Base-by-base conservation (phyloP, 352 stramenopile genomes). In the Phytophthora citricola region DNA sequence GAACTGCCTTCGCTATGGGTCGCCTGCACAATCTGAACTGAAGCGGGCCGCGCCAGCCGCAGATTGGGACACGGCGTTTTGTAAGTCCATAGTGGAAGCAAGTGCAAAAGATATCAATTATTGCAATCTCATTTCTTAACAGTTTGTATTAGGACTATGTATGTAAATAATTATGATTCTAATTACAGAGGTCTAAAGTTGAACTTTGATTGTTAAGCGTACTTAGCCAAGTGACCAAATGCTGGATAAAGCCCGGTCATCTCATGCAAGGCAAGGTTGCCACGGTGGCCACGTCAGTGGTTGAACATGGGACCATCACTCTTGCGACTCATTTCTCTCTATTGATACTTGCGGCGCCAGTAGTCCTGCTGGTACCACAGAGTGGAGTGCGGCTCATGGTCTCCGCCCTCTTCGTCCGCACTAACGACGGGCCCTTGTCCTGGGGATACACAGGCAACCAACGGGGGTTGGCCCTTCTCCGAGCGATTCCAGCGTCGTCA, bases 311-410 rank as follows among this genome's bases (percentile, higher is more conserved):
- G 24, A 36, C 31, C 10, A 36, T 36, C 31, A 36, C 31, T 36
- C 31, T 36, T 36, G 31, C 29, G 5, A 32, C 7, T 32, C 29
- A 6, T 15, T 24, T 38, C 34, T 5, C 12, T 48, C 43, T 67
- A 74, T 55, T 76, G 62, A 53, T 87, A 87, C 60, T 87, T 87
- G 38, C 56, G 56, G 10, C 78, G 60, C 78, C 78, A 87, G 47
- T 87, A 87, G 52, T 81, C 65, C 41, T 79, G 74, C 46, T 81
- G 75, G 47, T 87, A 87, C 78, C 78, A 85, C 24, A 75, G 26
- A 9, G 75, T 68, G 24, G 45, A 41, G 29, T 53, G 39, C 36
- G 38, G 51, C 12, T 58, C 51, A 14, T 57, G 26, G 39, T 41
- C 59, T 52, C 27, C 47, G 5, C 29, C 41, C 26, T 54, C 55